These are phyloP conservation scores for Pythium dissotocum DNA, from an alignment of 352 stramenopile species.

Conservation along the genomic window DNA sequence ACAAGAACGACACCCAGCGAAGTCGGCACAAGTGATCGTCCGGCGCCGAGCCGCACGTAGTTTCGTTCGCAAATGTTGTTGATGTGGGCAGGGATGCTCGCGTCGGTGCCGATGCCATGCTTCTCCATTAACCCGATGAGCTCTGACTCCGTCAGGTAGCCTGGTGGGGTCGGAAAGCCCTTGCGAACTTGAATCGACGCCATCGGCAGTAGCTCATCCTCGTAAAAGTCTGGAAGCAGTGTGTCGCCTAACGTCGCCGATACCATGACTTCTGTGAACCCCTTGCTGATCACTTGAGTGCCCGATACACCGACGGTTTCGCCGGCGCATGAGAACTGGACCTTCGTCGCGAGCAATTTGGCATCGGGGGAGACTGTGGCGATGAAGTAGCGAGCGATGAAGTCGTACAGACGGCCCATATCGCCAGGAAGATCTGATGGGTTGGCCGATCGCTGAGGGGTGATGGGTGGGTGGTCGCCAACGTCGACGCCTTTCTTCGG, in stretches of 20 bases:
- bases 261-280: constrained; percentile 36
- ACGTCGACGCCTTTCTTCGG: constrained; percentile 46
- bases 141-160: constrained; percentile 78
- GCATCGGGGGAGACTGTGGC: constrained; percentile 82
- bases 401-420: constrained; percentile 79
- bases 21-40: background rate
- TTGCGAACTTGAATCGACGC: constrained; percentile 65
- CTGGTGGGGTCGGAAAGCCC: constrained; percentile 58
- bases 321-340: constrained; percentile 59
- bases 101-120: constrained; percentile 80
- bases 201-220: constrained; percentile 60
- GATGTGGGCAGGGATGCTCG: constrained; percentile 80
- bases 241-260: constrained; percentile 24
- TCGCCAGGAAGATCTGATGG: constrained; percentile 65
- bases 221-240: constrained; percentile 48
- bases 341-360: constrained; percentile 40
- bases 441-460: constrained; percentile 52
- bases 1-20: background rate
- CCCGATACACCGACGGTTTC: constrained; percentile 66
- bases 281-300: constrained; percentile 48
- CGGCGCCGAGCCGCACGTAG: background rate
- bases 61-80: constrained; percentile 60
- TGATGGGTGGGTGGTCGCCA: constrained; percentile 81
- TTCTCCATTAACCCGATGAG: constrained; percentile 86
- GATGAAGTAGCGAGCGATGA: constrained; percentile 89